Evolutionary conservation across 495 filamentous ascomycete genomes (phyloP).

Genomic region (Trichoderma erinaceum): DNA sequence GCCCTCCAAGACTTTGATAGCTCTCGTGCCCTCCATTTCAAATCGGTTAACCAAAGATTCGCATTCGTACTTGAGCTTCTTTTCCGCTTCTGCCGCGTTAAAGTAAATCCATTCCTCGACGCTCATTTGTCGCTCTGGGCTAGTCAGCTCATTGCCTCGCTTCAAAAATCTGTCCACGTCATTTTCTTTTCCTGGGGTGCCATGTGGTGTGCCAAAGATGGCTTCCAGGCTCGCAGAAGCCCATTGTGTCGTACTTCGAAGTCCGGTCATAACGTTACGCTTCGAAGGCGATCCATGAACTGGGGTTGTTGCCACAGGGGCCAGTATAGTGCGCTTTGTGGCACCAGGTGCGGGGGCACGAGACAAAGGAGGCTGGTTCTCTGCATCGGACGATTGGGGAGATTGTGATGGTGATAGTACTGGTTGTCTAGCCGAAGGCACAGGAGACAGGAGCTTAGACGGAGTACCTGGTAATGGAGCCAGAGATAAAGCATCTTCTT

Average conservation of each 20-base stretch:
- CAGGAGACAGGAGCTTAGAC: neutral
- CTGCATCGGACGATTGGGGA: slow-evolving; percentile 72
- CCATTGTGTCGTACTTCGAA: slow-evolving; percentile 65
- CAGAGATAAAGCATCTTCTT: neutral
- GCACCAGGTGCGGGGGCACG: slow-evolving; percentile 38
- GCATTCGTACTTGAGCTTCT: slow-evolving; percentile 69
- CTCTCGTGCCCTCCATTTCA: slow-evolving; percentile 72
- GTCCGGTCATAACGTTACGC: slow-evolving; percentile 49
- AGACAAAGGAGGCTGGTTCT: slow-evolving; percentile 67
- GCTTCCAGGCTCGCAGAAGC: slow-evolving; percentile 63
- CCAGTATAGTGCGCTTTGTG: slow-evolving; percentile 32
- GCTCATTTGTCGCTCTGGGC: slow-evolving; percentile 78
- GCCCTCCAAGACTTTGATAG: slow-evolving; percentile 70
- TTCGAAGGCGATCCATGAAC: slow-evolving; percentile 55
- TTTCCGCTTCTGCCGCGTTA: slow-evolving; percentile 74
- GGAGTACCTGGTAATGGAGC: slow-evolving; percentile 15
- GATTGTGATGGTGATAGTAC: slow-evolving; percentile 52
- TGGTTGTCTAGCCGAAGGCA: slow-evolving; percentile 33
- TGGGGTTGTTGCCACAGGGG: slow-evolving; percentile 52
- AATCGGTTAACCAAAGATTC: slow-evolving; percentile 74
- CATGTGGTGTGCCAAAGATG: slow-evolving; percentile 40
- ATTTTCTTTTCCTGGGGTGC: slow-evolving; percentile 52
- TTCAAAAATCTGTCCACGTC: slow-evolving; percentile 35
- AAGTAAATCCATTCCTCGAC: slow-evolving; percentile 87
- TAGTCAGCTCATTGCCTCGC: slow-evolving; percentile 54